These are phyloP conservation scores for Gastrolobium villosum DNA, from an alignment of 306 rosid genomes.

Conservation along the genomic window DNA sequence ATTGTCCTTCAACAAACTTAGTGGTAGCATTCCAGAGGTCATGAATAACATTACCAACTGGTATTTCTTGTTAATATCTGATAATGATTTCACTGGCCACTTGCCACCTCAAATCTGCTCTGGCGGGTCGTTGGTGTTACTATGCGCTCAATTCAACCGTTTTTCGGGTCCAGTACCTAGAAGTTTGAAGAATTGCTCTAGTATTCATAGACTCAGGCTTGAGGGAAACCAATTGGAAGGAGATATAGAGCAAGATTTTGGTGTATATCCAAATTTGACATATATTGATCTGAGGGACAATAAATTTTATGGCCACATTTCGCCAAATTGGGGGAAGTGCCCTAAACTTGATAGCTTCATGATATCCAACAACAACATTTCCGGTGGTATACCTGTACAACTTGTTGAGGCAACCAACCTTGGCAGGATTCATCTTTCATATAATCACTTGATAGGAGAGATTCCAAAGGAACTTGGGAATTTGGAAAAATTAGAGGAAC, in stretches of 20 bases:
- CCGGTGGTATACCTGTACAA: constrained; percentile 48
- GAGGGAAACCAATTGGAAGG: constrained; percentile 51
- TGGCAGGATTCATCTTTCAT: constrained; percentile 47
- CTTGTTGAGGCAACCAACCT: constrained; percentile 37
- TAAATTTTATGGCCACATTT: constrained; percentile 47
- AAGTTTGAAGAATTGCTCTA: constrained; percentile 47
- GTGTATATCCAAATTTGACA: constrained; percentile 45
- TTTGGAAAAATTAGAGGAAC: background rate
- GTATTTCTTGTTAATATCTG: background rate
- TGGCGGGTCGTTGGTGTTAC: background rate
- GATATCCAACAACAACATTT: constrained; percentile 46
- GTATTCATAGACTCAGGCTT: constrained; percentile 45
- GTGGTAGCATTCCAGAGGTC: constrained; percentile 41
- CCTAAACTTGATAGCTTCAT: background rate
- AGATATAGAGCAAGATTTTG: constrained; percentile 53
- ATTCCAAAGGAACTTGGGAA: constrained; percentile 55
- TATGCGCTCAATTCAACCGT: background rate
- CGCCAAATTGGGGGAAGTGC: constrained; percentile 50
- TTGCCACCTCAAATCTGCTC: constrained; percentile 45
- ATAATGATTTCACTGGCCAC: constrained; percentile 44
- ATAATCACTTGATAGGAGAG: constrained; percentile 45
- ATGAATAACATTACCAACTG: constrained; percentile 29
- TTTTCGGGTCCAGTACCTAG: constrained; percentile 48
- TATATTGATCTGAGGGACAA: constrained; percentile 52
- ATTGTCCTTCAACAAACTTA: constrained; percentile 41